phyloP scores from a whole-genome alignment of 805 yeast species.

The Clavispora phyllophila region DNA sequence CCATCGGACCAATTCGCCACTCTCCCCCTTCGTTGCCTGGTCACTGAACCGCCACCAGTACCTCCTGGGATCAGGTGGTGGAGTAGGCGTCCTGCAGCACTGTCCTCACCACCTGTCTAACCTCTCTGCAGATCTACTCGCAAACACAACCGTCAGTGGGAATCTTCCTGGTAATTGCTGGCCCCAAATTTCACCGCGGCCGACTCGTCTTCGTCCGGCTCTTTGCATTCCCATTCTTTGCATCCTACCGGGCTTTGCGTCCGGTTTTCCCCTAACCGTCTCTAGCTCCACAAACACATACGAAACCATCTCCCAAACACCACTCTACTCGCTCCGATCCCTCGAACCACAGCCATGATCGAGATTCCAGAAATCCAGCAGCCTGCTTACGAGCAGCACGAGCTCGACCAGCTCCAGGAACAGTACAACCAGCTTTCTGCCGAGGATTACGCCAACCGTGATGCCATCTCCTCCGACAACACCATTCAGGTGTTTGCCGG shows the following conservation, averaged over 20 bases:
- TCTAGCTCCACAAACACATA: too few relatives aligned
- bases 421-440: slow-evolving; percentile 11
- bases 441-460: background rate
- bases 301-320: background rate
- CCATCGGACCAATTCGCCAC: too few relatives aligned
- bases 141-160: too few relatives aligned
- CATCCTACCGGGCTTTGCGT: too few relatives aligned
- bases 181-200: too few relatives aligned
- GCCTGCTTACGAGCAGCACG: slow-evolving; percentile 13
- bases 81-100: background rate
- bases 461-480: slow-evolving; percentile 4
- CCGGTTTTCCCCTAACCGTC: too few relatives aligned
- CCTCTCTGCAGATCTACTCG: too few relatives aligned
- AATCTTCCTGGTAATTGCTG: too few relatives aligned
- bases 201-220: too few relatives aligned
- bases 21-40: too few relatives aligned
- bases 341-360: slow-evolving; percentile 24
- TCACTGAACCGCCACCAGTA: too few relatives aligned
- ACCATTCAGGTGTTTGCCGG: background rate
- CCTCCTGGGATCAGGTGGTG: background rate
- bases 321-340: too few relatives aligned
- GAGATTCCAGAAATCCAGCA: slow-evolving; percentile 42
- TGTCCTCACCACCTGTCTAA: background rate
- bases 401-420: slow-evolving; percentile 14
- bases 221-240: background rate